Evolutionary conservation across 2,329 filamentous ascomycete species (phyloP).

Genomic region (Cladosporium colombiae): DNA sequence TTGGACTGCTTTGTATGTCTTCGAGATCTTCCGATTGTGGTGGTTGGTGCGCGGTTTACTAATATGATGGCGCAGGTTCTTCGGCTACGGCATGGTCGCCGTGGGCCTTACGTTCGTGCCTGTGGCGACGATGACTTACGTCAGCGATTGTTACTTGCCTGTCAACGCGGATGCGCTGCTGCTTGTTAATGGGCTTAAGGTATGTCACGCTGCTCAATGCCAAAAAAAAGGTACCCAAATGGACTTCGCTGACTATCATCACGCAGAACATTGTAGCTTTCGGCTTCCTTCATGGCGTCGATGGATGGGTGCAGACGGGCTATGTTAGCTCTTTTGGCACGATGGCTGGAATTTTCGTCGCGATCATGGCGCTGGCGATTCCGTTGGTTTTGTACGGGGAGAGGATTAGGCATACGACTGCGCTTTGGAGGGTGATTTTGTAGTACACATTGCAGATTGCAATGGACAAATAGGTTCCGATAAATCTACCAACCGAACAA

Average conservation of each 20-base stretch:
- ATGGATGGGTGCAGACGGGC: constrained; percentile 45
- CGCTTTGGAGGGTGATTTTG: constrained; percentile 42
- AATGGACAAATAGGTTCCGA: neutral
- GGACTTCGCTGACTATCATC: neutral
- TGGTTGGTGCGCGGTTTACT: neutral
- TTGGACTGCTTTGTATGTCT: constrained; percentile 43
- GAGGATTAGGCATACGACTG: constrained; percentile 36
- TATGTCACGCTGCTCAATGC: neutral
- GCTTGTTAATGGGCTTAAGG: constrained; percentile 40
- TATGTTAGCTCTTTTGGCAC: constrained; percentile 42
- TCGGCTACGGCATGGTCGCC: constrained; percentile 50
- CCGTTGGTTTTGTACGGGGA: constrained; percentile 38
- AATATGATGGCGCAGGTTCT: constrained; percentile 33
- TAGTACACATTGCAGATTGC: constrained; percentile 7
- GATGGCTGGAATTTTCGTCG: constrained; percentile 41
- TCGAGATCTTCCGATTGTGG: neutral
- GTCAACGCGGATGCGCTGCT: constrained; percentile 41
- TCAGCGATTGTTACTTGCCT: constrained; percentile 42
- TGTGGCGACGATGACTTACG: constrained; percentile 49
- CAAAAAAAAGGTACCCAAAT: neutral
- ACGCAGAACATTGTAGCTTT: constrained; percentile 51
- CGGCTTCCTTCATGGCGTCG: constrained; percentile 49
- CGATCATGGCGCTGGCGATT: constrained; percentile 38
- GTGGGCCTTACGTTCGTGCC: constrained; percentile 47
- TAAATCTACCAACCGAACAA: neutral